Evolutionary conservation across 2,329 filamentous ascomycete genomes (phyloP).

Genomic region (Sphaceloma murrayae): DNA sequence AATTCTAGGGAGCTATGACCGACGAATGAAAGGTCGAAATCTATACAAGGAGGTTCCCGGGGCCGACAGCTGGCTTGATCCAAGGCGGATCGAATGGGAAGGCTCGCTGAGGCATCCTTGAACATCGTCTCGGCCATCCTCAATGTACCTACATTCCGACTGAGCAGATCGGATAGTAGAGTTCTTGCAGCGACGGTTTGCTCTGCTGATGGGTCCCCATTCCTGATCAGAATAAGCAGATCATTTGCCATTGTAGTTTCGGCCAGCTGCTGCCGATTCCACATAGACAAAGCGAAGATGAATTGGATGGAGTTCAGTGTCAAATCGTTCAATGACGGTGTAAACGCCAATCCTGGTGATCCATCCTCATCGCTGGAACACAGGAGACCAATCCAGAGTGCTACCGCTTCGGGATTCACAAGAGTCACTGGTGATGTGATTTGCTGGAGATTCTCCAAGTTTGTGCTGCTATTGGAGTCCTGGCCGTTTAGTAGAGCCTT

Average conservation of each 20-base stretch:
- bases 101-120: slow-evolving; percentile 43
- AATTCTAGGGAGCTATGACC: slow-evolving; percentile 88
- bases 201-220: neutral
- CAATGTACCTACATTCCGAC: neutral
- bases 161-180: neutral
- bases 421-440: too few species aligned
- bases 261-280: too few species aligned
- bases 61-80: slow-evolving; percentile 65
- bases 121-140: slow-evolving; percentile 60
- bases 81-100: slow-evolving; percentile 56
- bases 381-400: too few species aligned
- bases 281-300: too few species aligned
- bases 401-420: too few species aligned
- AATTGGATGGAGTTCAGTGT: too few species aligned
- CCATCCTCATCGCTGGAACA: too few species aligned
- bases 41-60: slow-evolving; percentile 71
- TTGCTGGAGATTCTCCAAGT: too few species aligned
- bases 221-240: neutral
- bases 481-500: too few species aligned
- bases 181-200: neutral
- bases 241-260: neutral
- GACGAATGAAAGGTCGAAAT: slow-evolving; percentile 82
- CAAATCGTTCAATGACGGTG: too few species aligned
- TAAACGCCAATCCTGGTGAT: too few species aligned
- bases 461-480: too few species aligned